Base-by-base conservation (phyloP, 345 rosid genomes). In the Litchi chinensis region DNA sequence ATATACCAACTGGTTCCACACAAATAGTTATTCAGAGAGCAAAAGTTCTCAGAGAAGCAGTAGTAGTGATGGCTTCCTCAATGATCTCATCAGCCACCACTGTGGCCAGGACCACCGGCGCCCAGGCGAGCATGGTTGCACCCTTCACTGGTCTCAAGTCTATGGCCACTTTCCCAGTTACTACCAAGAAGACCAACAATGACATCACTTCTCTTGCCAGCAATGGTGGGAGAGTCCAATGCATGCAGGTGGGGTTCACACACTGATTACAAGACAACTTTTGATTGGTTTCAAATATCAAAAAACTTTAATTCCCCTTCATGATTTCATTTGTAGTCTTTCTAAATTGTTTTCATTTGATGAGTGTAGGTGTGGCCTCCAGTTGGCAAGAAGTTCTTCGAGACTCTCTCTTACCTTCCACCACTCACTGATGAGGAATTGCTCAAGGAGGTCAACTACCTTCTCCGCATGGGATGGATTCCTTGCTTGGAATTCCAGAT, bases 401-500 rank as follows among this genome's bases (percentile, higher is more conserved):
- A 87, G 84, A 87, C 90, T 13, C 85, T 87, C 12, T 87, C 88
- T 6, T 85, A 87, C 68, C 76, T 68, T 50, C 93, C 89, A 19
- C 71, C 76, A 71, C 89, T 91, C 62, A 4, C 73, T 0, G 21
- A 12, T 0, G 80, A 64, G 6, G 13, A 73, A 2, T 79, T 90
- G 84, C 70, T 16, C 1, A 85, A 76, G 85, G 93, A 92, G 84
- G 71, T 90, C 0, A 80, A 75, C 4, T 91, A 91, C 91, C 93
- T 91, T 79, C 24, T 92, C 57, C 88, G 91, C 54, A 72, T 0
- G 16, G 82, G 84, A 54, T 92, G 96, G 93, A 21, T 90, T 81
- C 95, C 95, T 56, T 90, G 95, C 85, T 77, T 92, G 80, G 95
- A 92, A 77, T 92, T 90, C 85, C 88, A 88, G 79, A 28, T 76